Conservation (phyloP, 2,329 filamentous ascomycete species). For the Cordyceps javanica region DNA sequence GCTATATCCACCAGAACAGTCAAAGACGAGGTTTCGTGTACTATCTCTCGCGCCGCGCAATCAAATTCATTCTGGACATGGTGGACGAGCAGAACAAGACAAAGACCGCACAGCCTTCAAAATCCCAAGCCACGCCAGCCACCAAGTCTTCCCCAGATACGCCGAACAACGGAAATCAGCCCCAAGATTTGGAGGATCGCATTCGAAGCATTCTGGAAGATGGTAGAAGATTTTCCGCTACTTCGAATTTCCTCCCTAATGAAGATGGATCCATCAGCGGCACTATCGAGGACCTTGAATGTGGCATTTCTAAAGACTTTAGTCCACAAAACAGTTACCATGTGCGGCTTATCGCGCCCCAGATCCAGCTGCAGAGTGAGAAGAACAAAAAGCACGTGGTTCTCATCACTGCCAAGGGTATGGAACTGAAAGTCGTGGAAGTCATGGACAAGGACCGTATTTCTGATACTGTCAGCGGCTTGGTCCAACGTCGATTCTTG, state of each 20-base stretch:
- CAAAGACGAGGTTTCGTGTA: conserved; percentile 95
- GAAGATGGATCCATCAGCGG: conserved; percentile 29
- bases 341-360: conserved; percentile 87
- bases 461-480: conserved; percentile 85
- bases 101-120: conserved; percentile 36
- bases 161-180: conserved; percentile 47
- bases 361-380: conserved; percentile 97
- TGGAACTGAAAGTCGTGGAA: conserved; percentile 95
- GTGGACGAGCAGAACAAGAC: conserved; percentile 86
- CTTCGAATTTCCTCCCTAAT: conserved; percentile 26
- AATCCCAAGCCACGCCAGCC: conserved; percentile 23
- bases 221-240: conserved; percentile 66
- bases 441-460: conserved; percentile 96
- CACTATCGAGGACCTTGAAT: conserved; percentile 56
- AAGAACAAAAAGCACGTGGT: conserved; percentile 97
- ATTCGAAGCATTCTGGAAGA: conserved; percentile 83
- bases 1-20: conserved; percentile 95
- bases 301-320: conserved; percentile 82
- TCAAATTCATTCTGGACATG: conserved; percentile 97
- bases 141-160: conserved; percentile 30
- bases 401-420: conserved; percentile 91
- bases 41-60: conserved; percentile 89
- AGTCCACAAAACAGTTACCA: conserved; percentile 90
- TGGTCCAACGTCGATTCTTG: conserved; percentile 90
- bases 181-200: conserved; percentile 68